Base-by-base conservation (phyloP, 352 stramenopile genomes). In the Phytophthora europaea region DNA sequence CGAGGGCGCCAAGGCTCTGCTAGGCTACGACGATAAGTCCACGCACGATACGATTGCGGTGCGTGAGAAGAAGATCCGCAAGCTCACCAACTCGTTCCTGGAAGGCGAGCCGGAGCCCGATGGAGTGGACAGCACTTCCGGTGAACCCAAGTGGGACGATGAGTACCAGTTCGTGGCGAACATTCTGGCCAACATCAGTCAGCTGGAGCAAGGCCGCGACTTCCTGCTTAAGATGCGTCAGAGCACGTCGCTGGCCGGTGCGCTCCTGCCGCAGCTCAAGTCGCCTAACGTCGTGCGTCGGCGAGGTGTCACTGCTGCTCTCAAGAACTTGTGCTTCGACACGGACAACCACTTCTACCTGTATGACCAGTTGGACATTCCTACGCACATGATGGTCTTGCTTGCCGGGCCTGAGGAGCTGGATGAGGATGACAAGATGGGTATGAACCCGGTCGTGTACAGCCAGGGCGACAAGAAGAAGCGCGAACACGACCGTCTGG, bases 291-390 rank as follows among this genome's bases (percentile, higher is more conserved):
- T 94, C 1, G 79, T 95, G 54, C 88, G 90, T 56, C 89, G 90
- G 54, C 90, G 88, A 54, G 90, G 90, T 47, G 79, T 95, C 47
- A 68, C 84, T 4, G 79, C 86, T 55, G 78, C 84, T 6, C 65
- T 95, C 22, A 91, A 91, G 69, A 97, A 97, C 76, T 72, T 97
- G 61, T 94, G 88, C 78, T 97, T 97, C 66, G 89, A 97, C 82
- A 84, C 85, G 43, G 89, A 97, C 76, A 95, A 92, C 70, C 89
- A 96, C 72, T 96, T 96, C 60, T 95, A 92, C 64, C 75, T 96
- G 26, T 96, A 94, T 73, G 89, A 96, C 59, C 87, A 94, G 61
- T 60, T 97, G 57, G 89, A 97, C 61, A 73, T 97, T 12, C 85
- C 89, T 26, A 88, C 80, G n/a, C 89, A 95, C 70, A 83, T 95